Conservation (phyloP, 2,329 filamentous ascomycete genomes). For the Myriosclerotinia curreyana region DNA sequence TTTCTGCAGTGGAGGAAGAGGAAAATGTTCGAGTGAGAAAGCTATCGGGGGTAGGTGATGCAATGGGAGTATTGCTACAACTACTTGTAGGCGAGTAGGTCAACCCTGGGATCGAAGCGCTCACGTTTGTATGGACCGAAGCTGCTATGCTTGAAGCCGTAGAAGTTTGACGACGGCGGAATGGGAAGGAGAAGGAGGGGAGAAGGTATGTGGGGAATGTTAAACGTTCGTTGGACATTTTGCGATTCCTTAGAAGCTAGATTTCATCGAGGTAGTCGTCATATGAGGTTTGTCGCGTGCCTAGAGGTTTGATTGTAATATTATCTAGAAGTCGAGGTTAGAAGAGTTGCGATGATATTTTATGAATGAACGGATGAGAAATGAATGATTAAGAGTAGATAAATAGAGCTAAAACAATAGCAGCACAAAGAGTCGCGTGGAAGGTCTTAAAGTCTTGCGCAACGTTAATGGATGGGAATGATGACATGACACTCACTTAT, state of each 20-base stretch:
- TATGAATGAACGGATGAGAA: not conserved
- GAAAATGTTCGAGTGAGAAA: slow-evolving; percentile 2
- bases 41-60: slow-evolving; percentile 13
- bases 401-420: not conserved
- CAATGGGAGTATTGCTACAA: slow-evolving; percentile 31
- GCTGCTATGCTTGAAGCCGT: slow-evolving; percentile 33
- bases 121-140: slow-evolving; percentile 9
- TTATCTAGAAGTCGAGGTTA: not conserved
- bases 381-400: not conserved
- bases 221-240: slow-evolving; percentile 24
- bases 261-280: not conserved
- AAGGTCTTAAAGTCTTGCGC: slow-evolving; percentile 6
- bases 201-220: slow-evolving; percentile 52
- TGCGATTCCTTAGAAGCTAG: not conserved
- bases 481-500: slow-evolving; percentile 13
- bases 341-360: not conserved
- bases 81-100: slow-evolving; percentile 40
- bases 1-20: not conserved
- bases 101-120: slow-evolving; percentile 38
- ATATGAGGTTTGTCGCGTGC: not conserved
- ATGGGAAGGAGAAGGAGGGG: slow-evolving; percentile 49
- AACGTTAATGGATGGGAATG: slow-evolving; percentile 7
- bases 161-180: slow-evolving; percentile 42
- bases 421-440: slow-evolving; percentile 14
- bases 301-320: not conserved